Evolutionary conservation across 257 asterid species (phyloP).

Genomic region (Lantana camara): DNA sequence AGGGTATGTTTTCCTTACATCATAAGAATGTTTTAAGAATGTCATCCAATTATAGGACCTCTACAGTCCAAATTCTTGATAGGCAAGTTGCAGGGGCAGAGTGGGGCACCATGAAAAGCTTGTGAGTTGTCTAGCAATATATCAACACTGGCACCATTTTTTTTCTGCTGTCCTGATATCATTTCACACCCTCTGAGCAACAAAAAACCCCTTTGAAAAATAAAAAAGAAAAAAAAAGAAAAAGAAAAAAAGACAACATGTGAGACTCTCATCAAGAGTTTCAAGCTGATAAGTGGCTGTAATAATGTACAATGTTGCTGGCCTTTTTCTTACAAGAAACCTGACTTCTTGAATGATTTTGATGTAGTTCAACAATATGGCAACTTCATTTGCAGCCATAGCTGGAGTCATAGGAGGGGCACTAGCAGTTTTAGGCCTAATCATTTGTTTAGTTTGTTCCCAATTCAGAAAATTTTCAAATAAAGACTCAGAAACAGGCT

Average conservation of each 20-base stretch:
- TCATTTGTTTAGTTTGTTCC: slow-evolving; percentile 36
- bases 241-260: neutral
- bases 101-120: slow-evolving; percentile 48
- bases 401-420: slow-evolving; percentile 57
- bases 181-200: slow-evolving; percentile 17
- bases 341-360: neutral
- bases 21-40: slow-evolving; percentile 21
- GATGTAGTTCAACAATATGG: slow-evolving; percentile 38
- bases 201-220: slow-evolving; percentile 13
- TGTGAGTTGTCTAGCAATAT: slow-evolving; percentile 46
- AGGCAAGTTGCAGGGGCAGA: slow-evolving; percentile 26
- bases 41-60: neutral
- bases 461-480: slow-evolving; percentile 38
- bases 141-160: slow-evolving; percentile 31
- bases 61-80: neutral
- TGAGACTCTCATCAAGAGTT: too few species aligned
- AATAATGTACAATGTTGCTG: neutral
- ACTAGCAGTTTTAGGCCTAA: slow-evolving; percentile 36
- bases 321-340: neutral
- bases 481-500: slow-evolving; percentile 63
- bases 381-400: slow-evolving; percentile 48
- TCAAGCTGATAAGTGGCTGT: too few species aligned
- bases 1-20: neutral
- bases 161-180: slow-evolving; percentile 32
- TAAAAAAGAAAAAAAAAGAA: neutral